Evolutionary conservation across 2,329 filamentous ascomycete genomes (phyloP).

Genomic region (Coniochaeta prunicola): DNA sequence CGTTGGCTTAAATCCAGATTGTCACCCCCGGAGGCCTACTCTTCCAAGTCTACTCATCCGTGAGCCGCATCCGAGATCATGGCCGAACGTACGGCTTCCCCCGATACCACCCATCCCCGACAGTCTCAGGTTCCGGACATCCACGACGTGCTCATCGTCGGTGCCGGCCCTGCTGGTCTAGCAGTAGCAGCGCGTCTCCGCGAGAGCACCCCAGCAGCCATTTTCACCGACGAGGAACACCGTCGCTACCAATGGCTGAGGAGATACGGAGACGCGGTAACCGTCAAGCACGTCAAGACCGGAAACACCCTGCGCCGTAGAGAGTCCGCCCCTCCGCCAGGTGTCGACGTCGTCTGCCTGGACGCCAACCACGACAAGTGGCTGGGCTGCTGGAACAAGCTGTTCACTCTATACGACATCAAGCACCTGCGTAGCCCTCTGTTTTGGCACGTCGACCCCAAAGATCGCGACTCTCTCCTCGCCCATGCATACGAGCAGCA

Average conservation of each 20-base stretch:
- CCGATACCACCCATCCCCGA: background rate
- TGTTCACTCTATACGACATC: conserved; percentile 64
- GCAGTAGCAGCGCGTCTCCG: conserved; percentile 65
- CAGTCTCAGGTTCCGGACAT: background rate
- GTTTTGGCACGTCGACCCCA: conserved; percentile 76
- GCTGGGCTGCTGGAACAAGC: conserved; percentile 64
- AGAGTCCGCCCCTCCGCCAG: conserved; percentile 13
- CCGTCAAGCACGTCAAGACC: conserved; percentile 44
- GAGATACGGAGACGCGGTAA: conserved; percentile 54
- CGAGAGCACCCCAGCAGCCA: conserved; percentile 66
- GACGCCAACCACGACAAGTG: conserved; percentile 57
- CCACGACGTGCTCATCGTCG: conserved; percentile 63
- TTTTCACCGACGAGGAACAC: conserved; percentile 80
- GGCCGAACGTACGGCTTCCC: background rate
- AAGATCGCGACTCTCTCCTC: conserved; percentile 66
- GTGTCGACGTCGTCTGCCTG: conserved; percentile 50
- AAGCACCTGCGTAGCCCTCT: conserved; percentile 68
- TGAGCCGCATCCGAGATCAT: background rate
- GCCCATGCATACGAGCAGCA: conserved; percentile 58
- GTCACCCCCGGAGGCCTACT: background rate
- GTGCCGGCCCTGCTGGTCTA: conserved; percentile 68
- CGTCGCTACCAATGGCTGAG: conserved; percentile 73
- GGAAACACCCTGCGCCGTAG: conserved; percentile 15
- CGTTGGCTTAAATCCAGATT: background rate
- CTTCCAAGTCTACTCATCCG: too few species aligned